These are phyloP conservation scores for Aspergillus olivimuriae DNA, from an alignment of 495 filamentous ascomycete genomes.

Conservation along the genomic window DNA sequence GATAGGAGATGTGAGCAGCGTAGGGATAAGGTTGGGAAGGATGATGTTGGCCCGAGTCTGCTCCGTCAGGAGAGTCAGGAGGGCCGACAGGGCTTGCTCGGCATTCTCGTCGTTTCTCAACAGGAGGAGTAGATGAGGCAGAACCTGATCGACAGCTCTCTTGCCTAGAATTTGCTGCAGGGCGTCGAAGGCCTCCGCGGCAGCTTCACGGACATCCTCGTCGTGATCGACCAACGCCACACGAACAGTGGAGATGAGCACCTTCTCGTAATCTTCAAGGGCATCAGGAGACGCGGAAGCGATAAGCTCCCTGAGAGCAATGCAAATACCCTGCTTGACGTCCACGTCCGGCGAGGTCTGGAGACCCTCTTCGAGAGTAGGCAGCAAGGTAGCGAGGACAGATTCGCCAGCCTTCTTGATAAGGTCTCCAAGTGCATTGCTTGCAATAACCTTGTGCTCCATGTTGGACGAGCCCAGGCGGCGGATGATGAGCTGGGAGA, in stretches of 20 bases:
- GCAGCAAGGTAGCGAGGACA: constrained; percentile 79
- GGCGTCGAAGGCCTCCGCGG: constrained; percentile 93
- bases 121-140: constrained; percentile 84
- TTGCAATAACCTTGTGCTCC: constrained; percentile 97
- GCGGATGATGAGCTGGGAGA: constrained; percentile 90
- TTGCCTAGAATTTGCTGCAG: constrained; percentile 91
- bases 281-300: constrained; percentile 83
- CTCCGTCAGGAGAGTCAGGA: constrained; percentile 89
- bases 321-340: constrained; percentile 94
- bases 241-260: constrained; percentile 86
- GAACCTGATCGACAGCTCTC: constrained; percentile 85
- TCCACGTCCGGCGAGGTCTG: constrained; percentile 85
- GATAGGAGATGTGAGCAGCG: constrained; percentile 83
- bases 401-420: constrained; percentile 95
- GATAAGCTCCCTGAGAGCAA: constrained; percentile 89
- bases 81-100: constrained; percentile 83
- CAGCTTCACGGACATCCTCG: constrained; percentile 86
- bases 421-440: constrained; percentile 91
- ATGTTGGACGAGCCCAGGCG: constrained; percentile 91
- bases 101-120: constrained; percentile 80
- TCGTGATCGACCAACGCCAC: constrained; percentile 88
- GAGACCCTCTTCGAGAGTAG: constrained; percentile 88
- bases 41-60: constrained; percentile 93
- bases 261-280: constrained; percentile 91
- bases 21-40: constrained; percentile 90